Evolutionary conservation across 202 grass and related monocot genomes (phyloP).

Genomic region (Carex arenaria): DNA sequence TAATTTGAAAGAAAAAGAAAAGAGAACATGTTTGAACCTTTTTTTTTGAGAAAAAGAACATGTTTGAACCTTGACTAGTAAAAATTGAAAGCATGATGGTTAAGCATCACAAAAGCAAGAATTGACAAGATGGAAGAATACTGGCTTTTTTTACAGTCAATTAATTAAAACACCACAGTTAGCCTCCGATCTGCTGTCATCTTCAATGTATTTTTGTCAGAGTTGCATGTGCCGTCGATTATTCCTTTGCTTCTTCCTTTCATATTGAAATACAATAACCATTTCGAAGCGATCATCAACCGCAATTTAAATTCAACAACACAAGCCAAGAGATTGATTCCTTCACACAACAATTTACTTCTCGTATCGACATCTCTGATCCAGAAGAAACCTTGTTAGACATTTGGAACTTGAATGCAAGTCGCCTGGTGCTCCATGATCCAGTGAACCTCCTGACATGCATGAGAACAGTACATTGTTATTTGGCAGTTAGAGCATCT

Average conservation of each 20-base stretch:
- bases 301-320: neutral
- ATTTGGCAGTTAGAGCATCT: constrained; percentile 79
- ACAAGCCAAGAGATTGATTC: too few species aligned
- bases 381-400: neutral
- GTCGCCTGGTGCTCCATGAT: constrained; percentile 60
- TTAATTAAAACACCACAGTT: neutral
- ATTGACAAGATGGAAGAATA: neutral
- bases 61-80: neutral
- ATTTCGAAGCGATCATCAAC: neutral
- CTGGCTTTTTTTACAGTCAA: neutral
- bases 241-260: neutral
- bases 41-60: neutral
- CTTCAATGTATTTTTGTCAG: neutral
- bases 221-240: neutral
- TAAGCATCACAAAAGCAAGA: neutral
- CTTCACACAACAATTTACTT: too few species aligned
- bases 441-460: constrained; percentile 93
- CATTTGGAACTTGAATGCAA: constrained; percentile 31
- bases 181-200: neutral
- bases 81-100: neutral
- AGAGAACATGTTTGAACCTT: neutral
- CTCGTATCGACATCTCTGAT: neutral
- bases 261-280: neutral
- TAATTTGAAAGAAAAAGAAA: neutral
- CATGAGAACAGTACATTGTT: constrained; percentile 82